Conservation (phyloP, 129 eudicot genomes). For the Flaveria ramosissima region DNA sequence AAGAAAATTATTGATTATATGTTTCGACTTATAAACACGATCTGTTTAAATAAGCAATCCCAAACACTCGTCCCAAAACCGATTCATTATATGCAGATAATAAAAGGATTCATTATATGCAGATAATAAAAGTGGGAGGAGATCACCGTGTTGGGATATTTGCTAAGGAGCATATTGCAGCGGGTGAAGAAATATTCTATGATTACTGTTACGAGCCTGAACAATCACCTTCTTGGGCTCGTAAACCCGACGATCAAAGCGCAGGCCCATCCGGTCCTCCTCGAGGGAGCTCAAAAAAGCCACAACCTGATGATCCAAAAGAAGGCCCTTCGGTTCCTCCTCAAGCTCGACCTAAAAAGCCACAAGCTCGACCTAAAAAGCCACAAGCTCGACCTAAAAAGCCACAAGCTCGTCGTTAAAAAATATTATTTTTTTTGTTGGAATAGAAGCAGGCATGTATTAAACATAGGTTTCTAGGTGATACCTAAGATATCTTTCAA, state of each 20-base stretch:
- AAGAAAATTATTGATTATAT: too few relatives aligned
- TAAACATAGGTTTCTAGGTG: background rate
- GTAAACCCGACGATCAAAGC: conserved; percentile 51
- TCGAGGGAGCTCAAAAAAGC: conserved; percentile 63
- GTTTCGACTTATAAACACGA: background rate
- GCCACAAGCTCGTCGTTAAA: background rate
- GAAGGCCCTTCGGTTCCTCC: conserved; percentile 12
- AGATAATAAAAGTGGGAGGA: conserved; percentile 77
- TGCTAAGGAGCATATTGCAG: conserved; percentile 71
- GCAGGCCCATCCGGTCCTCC: conserved; percentile 40
- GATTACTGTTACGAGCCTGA: conserved; percentile 72
- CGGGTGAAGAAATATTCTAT: conserved; percentile 70
- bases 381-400: background rate
- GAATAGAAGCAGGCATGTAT: background rate
- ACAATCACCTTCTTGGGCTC: conserved; percentile 74
- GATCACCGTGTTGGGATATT: conserved; percentile 85
- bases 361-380: background rate
- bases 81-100: conserved; percentile 43
- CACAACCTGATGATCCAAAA: conserved; percentile 1
- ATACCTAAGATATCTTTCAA: background rate
- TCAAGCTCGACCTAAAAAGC: background rate
- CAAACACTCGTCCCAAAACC: background rate
- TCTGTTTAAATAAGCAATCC: background rate
- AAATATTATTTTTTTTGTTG: background rate
- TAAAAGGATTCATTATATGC: conserved; percentile 38